Conservation (phyloP, 192 early-diverging fungal species). For the Backusella circina region DNA sequence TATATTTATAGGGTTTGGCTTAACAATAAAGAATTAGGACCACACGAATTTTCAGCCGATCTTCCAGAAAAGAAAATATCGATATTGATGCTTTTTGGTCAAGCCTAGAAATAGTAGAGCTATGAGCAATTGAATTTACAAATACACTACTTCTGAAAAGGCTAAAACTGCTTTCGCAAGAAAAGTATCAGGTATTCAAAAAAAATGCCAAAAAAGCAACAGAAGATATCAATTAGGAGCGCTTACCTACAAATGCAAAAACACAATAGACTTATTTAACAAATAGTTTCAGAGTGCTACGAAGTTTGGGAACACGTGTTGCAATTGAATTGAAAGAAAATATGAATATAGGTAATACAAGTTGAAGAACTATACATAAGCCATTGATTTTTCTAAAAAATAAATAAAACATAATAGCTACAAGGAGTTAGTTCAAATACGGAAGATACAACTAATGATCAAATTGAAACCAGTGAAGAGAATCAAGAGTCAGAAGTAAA, state of each 20-base stretch:
- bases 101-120: no score
- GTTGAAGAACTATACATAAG: background rate
- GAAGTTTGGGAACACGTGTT: background rate
- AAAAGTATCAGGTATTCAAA: background rate
- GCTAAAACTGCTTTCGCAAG: background rate
- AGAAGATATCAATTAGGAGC: background rate
- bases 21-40: no score
- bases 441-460: no score
- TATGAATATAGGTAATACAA: background rate
- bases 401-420: no score
- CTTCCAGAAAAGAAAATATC: no score
- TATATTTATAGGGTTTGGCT: no score
- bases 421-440: no score
- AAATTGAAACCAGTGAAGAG: no score
- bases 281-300: background rate
- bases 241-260: background rate
- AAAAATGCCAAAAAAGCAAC: background rate
- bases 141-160: background rate
- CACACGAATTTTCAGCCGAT: no score
- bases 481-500: no score
- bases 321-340: background rate
- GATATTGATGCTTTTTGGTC: no score
- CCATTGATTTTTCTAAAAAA: no score
- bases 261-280: background rate
- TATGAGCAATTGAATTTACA: background rate